Percentiles rank a stretch among this genome's conserved stretches.
Conservation (phyloP, 2,329 filamentous ascomycete species). For the Penicillium sp. region DNA sequence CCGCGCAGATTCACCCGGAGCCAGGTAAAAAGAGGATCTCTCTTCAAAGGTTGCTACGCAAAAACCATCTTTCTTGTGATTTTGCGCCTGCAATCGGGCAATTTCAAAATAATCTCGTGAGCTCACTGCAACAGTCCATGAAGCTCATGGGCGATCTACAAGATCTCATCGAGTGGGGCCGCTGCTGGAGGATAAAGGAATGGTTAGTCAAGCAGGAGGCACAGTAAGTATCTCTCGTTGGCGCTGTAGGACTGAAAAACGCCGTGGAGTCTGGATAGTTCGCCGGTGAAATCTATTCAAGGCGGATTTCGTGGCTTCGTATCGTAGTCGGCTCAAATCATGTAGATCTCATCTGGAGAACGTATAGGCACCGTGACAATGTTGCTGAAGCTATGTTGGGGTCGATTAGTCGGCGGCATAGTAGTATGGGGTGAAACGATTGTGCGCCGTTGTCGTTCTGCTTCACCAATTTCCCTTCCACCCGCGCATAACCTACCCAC, state of each 20-base stretch:
- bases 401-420: neutral
- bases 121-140: neutral
- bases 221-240: neutral
- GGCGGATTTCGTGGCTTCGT: neutral
- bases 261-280: neutral
- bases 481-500: neutral
- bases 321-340: neutral
- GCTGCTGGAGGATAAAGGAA: neutral
- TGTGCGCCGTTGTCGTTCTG: neutral
- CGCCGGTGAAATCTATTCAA: neutral
- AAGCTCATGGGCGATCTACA: neutral
- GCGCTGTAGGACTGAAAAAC: neutral
- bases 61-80: neutral
- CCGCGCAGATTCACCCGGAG: neutral
- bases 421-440: no score
- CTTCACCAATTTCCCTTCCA: neutral
- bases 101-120: neutral
- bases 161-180: no score
- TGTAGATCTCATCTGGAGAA: neutral
- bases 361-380: neutral
- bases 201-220: neutral
- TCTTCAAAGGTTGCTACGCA: neutral
- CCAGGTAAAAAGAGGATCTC: neutral
- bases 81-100: neutral
- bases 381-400: neutral